These are phyloP conservation scores for Emericellopsis terricola DNA, from an alignment of 495 filamentous ascomycete species.

Conservation along the genomic window DNA sequence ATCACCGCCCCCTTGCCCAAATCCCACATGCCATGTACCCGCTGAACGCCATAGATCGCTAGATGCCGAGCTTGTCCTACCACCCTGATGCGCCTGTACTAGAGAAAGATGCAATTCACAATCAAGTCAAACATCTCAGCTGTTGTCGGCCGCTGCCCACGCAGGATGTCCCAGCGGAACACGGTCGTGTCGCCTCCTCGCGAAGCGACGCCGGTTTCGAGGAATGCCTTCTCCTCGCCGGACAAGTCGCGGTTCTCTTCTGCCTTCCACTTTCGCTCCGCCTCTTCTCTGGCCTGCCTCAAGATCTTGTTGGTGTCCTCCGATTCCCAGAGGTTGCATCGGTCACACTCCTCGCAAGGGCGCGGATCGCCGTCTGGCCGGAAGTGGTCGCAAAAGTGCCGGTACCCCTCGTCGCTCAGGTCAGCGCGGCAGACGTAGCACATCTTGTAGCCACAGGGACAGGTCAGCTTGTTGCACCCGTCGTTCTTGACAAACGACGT, in stretches of 20 bases:
- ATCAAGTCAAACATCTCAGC: conserved; percentile 26
- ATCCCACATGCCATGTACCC: too few species aligned
- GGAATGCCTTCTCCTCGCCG: conserved; percentile 26
- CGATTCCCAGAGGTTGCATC: conserved; percentile 75
- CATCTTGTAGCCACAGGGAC: conserved; percentile 94
- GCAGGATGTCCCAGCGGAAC: too few species aligned
- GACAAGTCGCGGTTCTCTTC: conserved; percentile 37
- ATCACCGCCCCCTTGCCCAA: not conserved
- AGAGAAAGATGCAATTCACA: conserved; percentile 22
- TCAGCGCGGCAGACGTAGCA: conserved; percentile 74
- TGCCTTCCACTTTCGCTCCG: conserved; percentile 66
- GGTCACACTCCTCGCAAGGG: conserved; percentile 57
- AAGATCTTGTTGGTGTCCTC: conserved; percentile 75
- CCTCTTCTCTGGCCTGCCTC: conserved; percentile 53
- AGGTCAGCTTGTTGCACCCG: conserved; percentile 95
- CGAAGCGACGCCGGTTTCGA: conserved; percentile 21
- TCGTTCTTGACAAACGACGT: conserved; percentile 80
- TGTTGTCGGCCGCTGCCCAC: conserved; percentile 19
- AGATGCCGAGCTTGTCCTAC: too few species aligned
- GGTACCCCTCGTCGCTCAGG: conserved; percentile 50
- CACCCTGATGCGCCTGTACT: too few species aligned
- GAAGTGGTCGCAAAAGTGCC: conserved; percentile 93
- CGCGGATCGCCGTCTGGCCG: conserved; percentile 50
- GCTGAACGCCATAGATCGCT: too few species aligned
- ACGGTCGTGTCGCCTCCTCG: too few species aligned